Percentiles rank a stretch among this genome's conserved stretches.
phyloP scores from a whole-genome alignment of 2,329 filamentous ascomycete genomes.

The Xylaria sp. region DNA sequence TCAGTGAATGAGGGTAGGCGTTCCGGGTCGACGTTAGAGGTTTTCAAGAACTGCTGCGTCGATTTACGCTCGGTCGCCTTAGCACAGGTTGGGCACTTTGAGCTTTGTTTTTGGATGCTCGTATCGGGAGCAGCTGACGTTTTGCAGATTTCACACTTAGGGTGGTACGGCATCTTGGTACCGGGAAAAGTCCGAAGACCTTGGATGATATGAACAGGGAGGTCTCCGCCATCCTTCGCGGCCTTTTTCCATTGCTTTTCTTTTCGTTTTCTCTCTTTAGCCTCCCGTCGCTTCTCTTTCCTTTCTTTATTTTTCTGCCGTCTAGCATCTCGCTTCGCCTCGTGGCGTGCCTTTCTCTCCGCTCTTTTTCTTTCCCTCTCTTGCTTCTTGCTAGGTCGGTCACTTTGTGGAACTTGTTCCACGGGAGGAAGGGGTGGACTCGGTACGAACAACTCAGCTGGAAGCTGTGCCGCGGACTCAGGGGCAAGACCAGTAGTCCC shows the following conservation, averaged over 20 bases:
- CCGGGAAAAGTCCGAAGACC: conserved; percentile 6
- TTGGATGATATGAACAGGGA: conserved; percentile 23
- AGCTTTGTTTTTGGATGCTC: conserved; percentile 12
- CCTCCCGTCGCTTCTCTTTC: conserved; percentile 24
- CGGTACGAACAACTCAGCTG: conserved; percentile 11
- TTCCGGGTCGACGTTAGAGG: conserved; percentile 18
- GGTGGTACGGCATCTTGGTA: conserved; percentile 12
- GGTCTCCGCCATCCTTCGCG: conserved; percentile 27
- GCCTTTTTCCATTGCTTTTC: conserved; percentile 28
- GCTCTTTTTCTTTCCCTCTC: conserved; percentile 29
- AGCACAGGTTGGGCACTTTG: conserved; percentile 21
- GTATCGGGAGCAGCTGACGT: conserved; percentile 12
- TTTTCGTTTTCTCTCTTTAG: conserved; percentile 29
- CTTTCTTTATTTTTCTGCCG: conserved; percentile 31
- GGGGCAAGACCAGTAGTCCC: conserved; percentile 19
- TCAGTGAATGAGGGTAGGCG: not conserved
- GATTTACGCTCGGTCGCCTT: conserved; percentile 15
- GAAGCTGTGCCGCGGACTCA: conserved; percentile 1
- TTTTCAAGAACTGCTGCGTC: conserved; percentile 29
- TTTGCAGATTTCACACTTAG: conserved; percentile 32
- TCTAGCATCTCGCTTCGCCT: conserved; percentile 28
- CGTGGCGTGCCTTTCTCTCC: conserved; percentile 25
- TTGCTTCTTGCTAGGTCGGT: not conserved
- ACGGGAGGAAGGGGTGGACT: not conserved
- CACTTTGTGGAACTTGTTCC: not conserved